Evolutionary conservation across 805 yeast species (phyloP).

Genomic region (Grigorovia yakushimaensis): DNA sequence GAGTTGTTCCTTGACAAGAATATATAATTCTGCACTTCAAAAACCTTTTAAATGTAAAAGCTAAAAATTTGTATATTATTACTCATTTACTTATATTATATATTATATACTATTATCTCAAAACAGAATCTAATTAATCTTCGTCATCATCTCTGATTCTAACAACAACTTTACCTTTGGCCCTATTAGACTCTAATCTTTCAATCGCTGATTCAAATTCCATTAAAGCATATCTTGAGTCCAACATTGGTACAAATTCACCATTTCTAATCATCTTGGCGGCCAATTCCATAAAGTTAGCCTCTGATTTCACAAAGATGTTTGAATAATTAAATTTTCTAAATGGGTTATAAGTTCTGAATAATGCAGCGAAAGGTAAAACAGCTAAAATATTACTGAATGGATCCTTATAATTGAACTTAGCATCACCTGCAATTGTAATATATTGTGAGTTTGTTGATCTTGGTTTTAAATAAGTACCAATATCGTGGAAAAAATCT

Average conservation of each 20-base stretch:
- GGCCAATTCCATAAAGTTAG: constrained; percentile 15
- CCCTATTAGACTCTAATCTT: constrained; percentile 36
- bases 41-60: no score
- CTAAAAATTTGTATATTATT: no score
- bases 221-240: constrained; percentile 41
- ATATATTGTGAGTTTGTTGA: constrained; percentile 40
- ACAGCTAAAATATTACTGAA: constrained; percentile 1
- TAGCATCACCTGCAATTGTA: constrained; percentile 49
- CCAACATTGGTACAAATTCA: constrained; percentile 39
- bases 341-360: constrained; percentile 17
- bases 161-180: constrained; percentile 54
- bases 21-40: no score
- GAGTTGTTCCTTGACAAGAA: no score
- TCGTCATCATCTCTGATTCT: constrained; percentile 1
- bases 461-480: constrained; percentile 37
- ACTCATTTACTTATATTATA: no score
- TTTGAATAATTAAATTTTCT: constrained; percentile 26
- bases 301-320: constrained; percentile 6
- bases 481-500: constrained; percentile 37
- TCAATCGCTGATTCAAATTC: constrained; percentile 44
- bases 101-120: background rate
- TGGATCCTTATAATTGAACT: constrained; percentile 21
- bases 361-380: constrained; percentile 8
- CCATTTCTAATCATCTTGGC: constrained; percentile 17
- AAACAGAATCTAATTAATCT: background rate